Conservation (phyloP, 2,329 filamentous ascomycete species). For the Fusarium sambucinum region DNA sequence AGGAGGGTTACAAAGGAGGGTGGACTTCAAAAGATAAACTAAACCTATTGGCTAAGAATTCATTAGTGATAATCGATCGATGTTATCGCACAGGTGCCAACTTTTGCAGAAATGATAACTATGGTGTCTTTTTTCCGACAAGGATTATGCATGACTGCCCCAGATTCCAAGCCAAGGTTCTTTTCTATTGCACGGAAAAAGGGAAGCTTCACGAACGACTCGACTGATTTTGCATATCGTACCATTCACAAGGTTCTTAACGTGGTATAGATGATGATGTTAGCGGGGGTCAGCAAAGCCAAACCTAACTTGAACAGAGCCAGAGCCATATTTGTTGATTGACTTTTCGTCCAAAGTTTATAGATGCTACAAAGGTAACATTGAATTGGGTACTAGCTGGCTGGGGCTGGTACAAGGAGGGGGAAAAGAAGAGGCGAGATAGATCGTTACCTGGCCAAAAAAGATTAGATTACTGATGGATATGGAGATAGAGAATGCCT, state of each 20-base stretch:
- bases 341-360: constrained; percentile 3
- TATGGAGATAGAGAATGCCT: neutral
- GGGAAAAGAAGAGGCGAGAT: neutral
- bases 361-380: neutral
- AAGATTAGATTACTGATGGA: neutral
- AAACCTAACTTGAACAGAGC: neutral
- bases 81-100: constrained; percentile 29
- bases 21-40: neutral
- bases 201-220: neutral
- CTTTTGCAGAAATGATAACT: constrained; percentile 3
- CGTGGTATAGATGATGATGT: neutral
- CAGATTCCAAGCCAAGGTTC: constrained; percentile 19
- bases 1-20: constrained; percentile 14
- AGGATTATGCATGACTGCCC: constrained; percentile 18
- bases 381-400: constrained; percentile 17
- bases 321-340: neutral
- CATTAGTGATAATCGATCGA: constrained; percentile 27
- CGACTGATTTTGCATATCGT: neutral
- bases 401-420: neutral
- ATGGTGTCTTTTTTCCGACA: neutral
- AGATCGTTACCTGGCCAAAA: neutral
- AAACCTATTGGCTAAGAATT: constrained; percentile 6
- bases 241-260: neutral
- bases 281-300: neutral
- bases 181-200: neutral